phyloP scores from a whole-genome alignment of 331 rosid species.

The Rosa hybrid region DNA sequence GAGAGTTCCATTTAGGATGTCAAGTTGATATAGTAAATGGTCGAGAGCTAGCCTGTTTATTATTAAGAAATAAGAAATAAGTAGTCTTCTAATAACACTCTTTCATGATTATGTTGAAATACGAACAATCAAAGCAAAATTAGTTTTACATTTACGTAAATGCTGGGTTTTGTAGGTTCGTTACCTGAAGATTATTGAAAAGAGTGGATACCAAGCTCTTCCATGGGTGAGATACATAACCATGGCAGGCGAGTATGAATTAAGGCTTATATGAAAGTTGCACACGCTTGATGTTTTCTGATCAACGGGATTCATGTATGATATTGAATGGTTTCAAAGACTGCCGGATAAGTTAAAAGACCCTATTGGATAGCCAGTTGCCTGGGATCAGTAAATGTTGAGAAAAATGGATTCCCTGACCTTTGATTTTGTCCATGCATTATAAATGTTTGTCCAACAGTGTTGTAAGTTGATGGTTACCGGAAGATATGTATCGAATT shows the following conservation, averaged over 20 bases:
- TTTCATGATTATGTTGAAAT: not conserved
- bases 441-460: constrained; percentile 26
- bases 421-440: constrained; percentile 31
- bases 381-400: constrained; percentile 8
- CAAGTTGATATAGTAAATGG: not conserved
- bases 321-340: constrained; percentile 27
- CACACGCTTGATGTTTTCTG: constrained; percentile 20
- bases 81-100: not conserved
- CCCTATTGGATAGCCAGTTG: constrained; percentile 11
- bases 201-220: constrained; percentile 99
- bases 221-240: constrained; percentile 99
- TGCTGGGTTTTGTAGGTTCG: constrained; percentile 70
- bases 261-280: constrained; percentile 72
- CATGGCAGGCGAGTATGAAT: constrained; percentile 96
- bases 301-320: constrained; percentile 30
- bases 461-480: constrained; percentile 42
- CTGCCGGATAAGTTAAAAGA: constrained; percentile 31
- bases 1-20: not conserved
- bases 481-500: constrained; percentile 19
- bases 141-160: constrained; percentile 18
- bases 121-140: not conserved
- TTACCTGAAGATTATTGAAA: constrained; percentile 96
- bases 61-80: not conserved
- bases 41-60: not conserved
- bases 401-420: constrained; percentile 12